Conservation (phyloP, 257 asterid genomes). For the Orobanche coerulescens region DNA sequence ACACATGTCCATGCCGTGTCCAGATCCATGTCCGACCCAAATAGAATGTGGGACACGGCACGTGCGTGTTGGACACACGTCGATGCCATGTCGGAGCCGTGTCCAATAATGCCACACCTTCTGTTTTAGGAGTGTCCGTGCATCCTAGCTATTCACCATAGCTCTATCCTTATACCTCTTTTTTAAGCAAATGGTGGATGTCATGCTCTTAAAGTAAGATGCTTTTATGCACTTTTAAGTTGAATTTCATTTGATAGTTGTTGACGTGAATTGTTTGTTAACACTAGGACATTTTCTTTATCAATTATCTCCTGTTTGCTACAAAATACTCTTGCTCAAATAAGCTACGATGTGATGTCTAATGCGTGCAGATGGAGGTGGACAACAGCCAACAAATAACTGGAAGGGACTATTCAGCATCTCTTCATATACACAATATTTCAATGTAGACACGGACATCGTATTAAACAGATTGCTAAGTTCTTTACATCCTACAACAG, state of each 20-base stretch:
- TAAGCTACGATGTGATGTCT: constrained; percentile 15
- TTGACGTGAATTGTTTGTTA: background rate
- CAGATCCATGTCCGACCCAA: too few species aligned
- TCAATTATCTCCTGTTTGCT: background rate
- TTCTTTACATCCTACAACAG: constrained; percentile 69
- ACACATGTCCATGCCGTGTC: too few species aligned
- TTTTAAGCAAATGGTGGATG: background rate
- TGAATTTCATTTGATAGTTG: background rate
- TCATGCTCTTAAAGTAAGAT: background rate
- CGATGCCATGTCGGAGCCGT: too few species aligned
- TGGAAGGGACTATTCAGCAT: constrained; percentile 79
- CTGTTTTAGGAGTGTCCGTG: too few species aligned
- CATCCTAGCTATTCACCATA: too few species aligned
- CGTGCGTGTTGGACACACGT: too few species aligned
- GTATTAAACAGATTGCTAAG: constrained; percentile 88
- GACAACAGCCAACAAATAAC: constrained; percentile 52
- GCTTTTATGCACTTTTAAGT: background rate
- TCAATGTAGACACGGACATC: constrained; percentile 83
- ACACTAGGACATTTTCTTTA: background rate
- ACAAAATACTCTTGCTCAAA: constrained; percentile 12
- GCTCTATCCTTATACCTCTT: background rate
- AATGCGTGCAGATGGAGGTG: constrained; percentile 56
- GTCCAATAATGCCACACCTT: too few species aligned
- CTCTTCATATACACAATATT: constrained; percentile 81
- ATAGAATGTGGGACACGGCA: too few species aligned